Evolutionary conservation across 192 early-diverging fungal genomes (phyloP), one percentile per base, ranked within the genome.

Genomic region (Entomortierella parvispora): DNA sequence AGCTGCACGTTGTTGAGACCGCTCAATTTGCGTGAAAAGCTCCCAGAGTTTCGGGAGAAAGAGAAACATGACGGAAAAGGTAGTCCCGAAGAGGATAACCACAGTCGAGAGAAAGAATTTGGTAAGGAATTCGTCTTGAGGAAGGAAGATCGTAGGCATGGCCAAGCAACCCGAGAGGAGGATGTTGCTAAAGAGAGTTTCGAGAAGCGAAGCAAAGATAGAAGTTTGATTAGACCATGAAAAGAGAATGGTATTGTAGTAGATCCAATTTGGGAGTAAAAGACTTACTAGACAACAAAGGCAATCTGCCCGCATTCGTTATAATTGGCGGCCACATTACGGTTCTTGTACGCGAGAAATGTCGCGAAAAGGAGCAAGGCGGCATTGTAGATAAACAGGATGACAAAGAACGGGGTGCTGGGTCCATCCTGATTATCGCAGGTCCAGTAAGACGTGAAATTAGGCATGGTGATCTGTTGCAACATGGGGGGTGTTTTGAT

Each of bases 231-330:
- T 40, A 15, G n/a, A 33, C 25, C 23, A 40, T 34, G 14, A 47
- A 26, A 9, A 26, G n/a, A 22, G 25, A 40, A 20, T 25, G 26
- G 14, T 33, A 22, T 22, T 22, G 5, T 50, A n/a, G n/a, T n/a
- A n/a, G n/a, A n/a, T n/a, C n/a, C n/a, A n/a, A n/a, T n/a, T n/a
- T n/a, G n/a, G n/a, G n/a, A n/a, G n/a, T n/a, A n/a, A 42, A 17
- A n/a, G 12, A 82, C 83, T 84, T 82, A 84, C 83, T 85, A 85
- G 14, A 85, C 80, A 25, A 82, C 82, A 46, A 83, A 76, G n/a
- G 80, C 84, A 43, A 85, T 85, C 44, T 85, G 84, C 20, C 78
- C 65, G 45, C 84, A 85, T 57, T 85, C 84, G 44, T 81, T 85
- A 52, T 85, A 85, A 17, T 83, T 83, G 42, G 71, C 67, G 15